Conservation (phyloP, 257 asterid genomes). For the Fraxinus americana region DNA sequence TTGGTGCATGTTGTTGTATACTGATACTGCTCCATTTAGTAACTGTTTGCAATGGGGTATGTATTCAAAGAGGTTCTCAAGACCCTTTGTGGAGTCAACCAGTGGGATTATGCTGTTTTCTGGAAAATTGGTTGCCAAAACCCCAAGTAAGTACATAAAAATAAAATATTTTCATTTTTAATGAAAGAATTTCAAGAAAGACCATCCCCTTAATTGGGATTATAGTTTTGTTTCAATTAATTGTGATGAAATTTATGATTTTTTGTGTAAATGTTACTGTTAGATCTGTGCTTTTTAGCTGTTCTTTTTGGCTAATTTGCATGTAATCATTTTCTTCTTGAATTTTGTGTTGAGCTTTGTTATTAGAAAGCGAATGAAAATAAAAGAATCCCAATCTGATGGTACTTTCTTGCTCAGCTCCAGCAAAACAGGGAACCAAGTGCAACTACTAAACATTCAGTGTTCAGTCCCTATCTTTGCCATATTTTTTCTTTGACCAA, state of each 20-base stretch:
- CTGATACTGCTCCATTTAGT: constrained; percentile 14
- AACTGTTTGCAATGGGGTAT: constrained; percentile 55
- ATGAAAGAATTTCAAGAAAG: constrained; percentile 5
- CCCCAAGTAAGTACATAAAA: constrained; percentile 54
- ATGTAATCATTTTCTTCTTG: constrained; percentile 20
- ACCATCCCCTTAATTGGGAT: not conserved
- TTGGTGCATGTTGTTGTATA: constrained; percentile 25
- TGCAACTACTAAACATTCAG: constrained; percentile 26
- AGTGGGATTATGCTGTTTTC: constrained; percentile 81
- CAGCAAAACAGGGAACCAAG: constrained; percentile 31
- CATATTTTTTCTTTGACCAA: constrained; percentile 31
- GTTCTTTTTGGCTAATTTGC: constrained; percentile 24
- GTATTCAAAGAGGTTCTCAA: constrained; percentile 75
- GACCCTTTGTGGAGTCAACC: constrained; percentile 76
- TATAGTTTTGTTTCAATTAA: constrained; percentile 8
- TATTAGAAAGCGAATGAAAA: constrained; percentile 28
- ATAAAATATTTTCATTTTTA: not conserved
- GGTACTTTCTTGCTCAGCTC: constrained; percentile 26
- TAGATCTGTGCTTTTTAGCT: constrained; percentile 20
- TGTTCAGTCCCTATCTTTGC: constrained; percentile 31
- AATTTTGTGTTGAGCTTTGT: constrained; percentile 33
- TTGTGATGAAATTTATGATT: constrained; percentile 14
- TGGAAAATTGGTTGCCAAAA: constrained; percentile 77
- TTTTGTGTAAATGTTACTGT: constrained; percentile 14
- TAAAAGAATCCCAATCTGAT: constrained; percentile 22